A percentile compares a stretch with the other conserved stretches of the same genome.
These are phyloP conservation scores for Chrysosporium keratinophilum DNA, from an alignment of 2,329 filamentous ascomycete species.

Conservation along the genomic window DNA sequence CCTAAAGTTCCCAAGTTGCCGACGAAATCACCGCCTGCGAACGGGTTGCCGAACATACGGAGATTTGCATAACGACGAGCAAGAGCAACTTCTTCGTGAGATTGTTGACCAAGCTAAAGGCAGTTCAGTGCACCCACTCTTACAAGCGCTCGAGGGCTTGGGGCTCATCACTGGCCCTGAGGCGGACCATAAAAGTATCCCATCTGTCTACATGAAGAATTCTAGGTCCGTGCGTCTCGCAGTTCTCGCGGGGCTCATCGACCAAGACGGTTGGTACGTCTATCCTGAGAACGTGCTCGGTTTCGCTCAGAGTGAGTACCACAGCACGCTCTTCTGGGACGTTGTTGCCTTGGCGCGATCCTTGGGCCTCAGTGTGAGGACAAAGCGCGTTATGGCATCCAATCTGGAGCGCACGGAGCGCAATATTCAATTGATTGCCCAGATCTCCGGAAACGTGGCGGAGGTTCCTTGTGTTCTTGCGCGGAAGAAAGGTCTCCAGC, in stretches of 20 bases:
- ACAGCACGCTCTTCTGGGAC: slow-evolving; percentile 16
- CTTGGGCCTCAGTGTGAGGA: slow-evolving; percentile 13
- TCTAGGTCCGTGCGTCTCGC: slow-evolving; percentile 15
- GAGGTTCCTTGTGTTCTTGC: slow-evolving; percentile 19
- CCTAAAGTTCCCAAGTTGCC: neutral
- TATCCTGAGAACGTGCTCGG: slow-evolving; percentile 13
- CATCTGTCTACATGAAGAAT: slow-evolving; percentile 15
- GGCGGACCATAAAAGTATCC: slow-evolving; percentile 11
- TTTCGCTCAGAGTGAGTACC: slow-evolving; percentile 13
- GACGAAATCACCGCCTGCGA: slow-evolving; percentile 9
- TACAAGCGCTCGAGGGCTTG: slow-evolving; percentile 8
- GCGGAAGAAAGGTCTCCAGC: slow-evolving; percentile 15
- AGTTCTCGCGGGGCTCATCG: slow-evolving; percentile 14
- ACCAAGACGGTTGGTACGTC: slow-evolving; percentile 14
- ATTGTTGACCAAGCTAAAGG: slow-evolving; percentile 5
- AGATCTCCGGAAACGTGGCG: slow-evolving; percentile 17
- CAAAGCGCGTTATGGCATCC: slow-evolving; percentile 2
- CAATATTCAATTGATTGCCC: slow-evolving; percentile 13
- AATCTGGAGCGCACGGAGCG: slow-evolving; percentile 6
- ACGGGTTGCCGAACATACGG: slow-evolving; percentile 14
- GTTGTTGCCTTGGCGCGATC: slow-evolving; percentile 15
- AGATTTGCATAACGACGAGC: slow-evolving; percentile 12
- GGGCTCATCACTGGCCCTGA: neutral
- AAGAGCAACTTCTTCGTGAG: slow-evolving; percentile 13
- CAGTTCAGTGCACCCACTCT: slow-evolving; percentile 8